These are phyloP conservation scores for Ramaria rubella DNA, from an alignment of 768 basidiomycete species.

Conservation along the genomic window DNA sequence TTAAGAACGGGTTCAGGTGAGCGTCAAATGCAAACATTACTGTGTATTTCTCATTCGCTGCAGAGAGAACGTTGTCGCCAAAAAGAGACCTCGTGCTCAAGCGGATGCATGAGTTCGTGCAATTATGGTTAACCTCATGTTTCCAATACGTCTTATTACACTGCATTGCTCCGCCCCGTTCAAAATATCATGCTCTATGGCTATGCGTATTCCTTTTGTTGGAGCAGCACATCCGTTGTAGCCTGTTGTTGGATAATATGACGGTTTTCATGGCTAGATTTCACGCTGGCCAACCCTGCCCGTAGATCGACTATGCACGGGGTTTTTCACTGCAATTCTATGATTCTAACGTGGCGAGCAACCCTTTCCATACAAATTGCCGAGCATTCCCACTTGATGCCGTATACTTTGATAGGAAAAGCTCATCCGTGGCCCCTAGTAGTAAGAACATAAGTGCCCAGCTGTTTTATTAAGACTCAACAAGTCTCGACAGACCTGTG, in stretches of 20 bases:
- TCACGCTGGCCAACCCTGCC: too few relatives aligned
- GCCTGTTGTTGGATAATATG: too few relatives aligned
- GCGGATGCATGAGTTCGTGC: constrained; percentile 19
- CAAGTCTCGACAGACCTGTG: constrained; percentile 33
- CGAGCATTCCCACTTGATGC: constrained; percentile 74
- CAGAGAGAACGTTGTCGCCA: constrained; percentile 88
- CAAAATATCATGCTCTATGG: constrained; percentile 6
- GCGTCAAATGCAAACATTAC: constrained; percentile 15
- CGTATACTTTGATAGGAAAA: constrained; percentile 72
- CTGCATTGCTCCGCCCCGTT: background rate
- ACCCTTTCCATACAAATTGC: constrained; percentile 67
- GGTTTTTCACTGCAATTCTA: too few relatives aligned
- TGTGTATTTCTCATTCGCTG: background rate
- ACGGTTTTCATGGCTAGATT: too few relatives aligned
- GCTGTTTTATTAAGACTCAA: background rate
- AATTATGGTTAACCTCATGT: background rate
- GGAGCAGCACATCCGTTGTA: too few relatives aligned
- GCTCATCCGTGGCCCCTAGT: constrained; percentile 44
- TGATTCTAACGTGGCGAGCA: constrained; percentile 24
- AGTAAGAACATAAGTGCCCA: background rate
- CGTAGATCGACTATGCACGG: too few relatives aligned
- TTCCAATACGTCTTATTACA: background rate
- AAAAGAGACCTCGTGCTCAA: constrained; percentile 67
- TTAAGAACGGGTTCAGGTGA: constrained; percentile 98
- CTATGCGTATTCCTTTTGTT: background rate